These are phyloP conservation scores for Leccinum barrowsii DNA, from an alignment of 768 basidiomycete species.

Conservation along the genomic window DNA sequence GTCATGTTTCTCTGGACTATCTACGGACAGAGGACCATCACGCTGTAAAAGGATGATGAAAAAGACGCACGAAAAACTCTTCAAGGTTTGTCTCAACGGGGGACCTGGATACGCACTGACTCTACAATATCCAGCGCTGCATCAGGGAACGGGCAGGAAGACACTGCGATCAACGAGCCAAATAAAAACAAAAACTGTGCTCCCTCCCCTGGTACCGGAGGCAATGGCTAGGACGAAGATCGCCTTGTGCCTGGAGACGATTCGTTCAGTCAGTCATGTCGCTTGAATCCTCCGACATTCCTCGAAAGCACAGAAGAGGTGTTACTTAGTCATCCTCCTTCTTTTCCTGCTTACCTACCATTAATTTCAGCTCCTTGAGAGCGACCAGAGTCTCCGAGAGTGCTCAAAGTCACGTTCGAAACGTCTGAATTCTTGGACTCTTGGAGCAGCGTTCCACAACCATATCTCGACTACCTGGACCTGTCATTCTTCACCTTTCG, in stretches of 20 bases:
- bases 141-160: not conserved
- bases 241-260: no score
- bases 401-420: slow-evolving; percentile 55
- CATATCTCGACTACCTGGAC: slow-evolving; percentile 51
- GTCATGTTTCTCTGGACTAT: slow-evolving; percentile 24
- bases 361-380: slow-evolving; percentile 61
- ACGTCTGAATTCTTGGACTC: slow-evolving; percentile 56
- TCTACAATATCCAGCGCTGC: not conserved
- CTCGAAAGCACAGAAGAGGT: no score
- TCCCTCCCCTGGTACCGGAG: not conserved
- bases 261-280: no score
- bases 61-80: not conserved
- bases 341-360: not conserved
- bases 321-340: no score
- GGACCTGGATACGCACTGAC: not conserved
- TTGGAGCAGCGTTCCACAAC: slow-evolving; percentile 57
- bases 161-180: not conserved
- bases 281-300: no score
- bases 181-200: not conserved
- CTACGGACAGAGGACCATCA: not conserved
- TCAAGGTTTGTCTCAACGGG: not conserved
- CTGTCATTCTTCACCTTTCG: slow-evolving; percentile 50
- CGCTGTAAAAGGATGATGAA: not conserved
- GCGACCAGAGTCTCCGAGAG: slow-evolving; percentile 44
- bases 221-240: not conserved